A percentile compares a stretch with the other conserved stretches of the same genome.
These are phyloP conservation scores for Penicillium italicum DNA, from an alignment of 2,329 filamentous ascomycete genomes.

Conservation along the genomic window DNA sequence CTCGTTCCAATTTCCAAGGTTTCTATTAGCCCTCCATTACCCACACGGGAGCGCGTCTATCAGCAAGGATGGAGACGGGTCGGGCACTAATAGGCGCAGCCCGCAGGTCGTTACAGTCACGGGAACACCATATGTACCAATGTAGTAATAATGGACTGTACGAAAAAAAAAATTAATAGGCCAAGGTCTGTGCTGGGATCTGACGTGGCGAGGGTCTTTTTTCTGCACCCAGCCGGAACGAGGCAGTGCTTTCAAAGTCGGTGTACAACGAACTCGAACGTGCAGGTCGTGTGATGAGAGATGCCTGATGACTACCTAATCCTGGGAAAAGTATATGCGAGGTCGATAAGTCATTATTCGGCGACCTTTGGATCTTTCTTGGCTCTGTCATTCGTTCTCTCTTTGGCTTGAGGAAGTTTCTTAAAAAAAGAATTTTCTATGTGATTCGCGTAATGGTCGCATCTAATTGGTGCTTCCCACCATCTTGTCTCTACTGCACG, in stretches of 20 bases:
- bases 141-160: background rate
- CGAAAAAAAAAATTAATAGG: background rate
- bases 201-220: conserved; percentile 8
- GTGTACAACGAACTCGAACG: conserved; percentile 8
- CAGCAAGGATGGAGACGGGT: conserved; percentile 24
- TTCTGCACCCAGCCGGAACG: conserved; percentile 7
- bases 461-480: background rate
- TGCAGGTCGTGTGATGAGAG: conserved; percentile 13
- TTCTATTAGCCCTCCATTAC: conserved; percentile 10
- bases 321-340: conserved; percentile 3
- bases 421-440: no score
- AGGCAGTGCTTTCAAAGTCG: conserved; percentile 11
- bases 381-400: background rate
- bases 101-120: conserved; percentile 27
- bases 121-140: conserved; percentile 22
- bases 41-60: conserved; percentile 29
- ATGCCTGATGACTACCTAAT: conserved; percentile 13
- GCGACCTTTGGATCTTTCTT: background rate
- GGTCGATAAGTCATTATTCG: conserved; percentile 1
- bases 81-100: conserved; percentile 29
- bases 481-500: background rate
- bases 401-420: background rate
- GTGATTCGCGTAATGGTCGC: background rate
- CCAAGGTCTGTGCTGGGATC: conserved; percentile 4
- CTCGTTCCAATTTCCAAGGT: background rate